phyloP scores from a whole-genome alignment of 768 basidiomycete species.

The Lactarius sanguifluus region DNA sequence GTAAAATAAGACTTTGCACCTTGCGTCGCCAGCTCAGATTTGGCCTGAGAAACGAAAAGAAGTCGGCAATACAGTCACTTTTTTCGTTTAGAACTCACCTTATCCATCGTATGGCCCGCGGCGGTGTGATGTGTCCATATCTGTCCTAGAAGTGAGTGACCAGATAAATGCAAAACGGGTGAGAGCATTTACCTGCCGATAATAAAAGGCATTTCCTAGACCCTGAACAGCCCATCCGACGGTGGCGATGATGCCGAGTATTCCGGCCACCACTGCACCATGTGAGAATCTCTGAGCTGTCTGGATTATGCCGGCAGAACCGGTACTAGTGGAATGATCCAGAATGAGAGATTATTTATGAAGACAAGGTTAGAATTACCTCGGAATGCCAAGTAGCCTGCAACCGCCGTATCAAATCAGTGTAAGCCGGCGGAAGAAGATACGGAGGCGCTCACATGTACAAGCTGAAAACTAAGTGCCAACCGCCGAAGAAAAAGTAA shows the following conservation, averaged over 20 bases:
- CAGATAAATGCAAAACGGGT: conserved; percentile 20
- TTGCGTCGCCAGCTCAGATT: conserved; percentile 76
- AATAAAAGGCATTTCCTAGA: conserved; percentile 76
- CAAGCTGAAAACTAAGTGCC: conserved; percentile 88
- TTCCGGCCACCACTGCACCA: conserved; percentile 73
- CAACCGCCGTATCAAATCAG: conserved; percentile 32
- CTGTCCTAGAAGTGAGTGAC: conserved; percentile 39
- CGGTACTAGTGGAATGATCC: conserved; percentile 57
- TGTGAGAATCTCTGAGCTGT: conserved; percentile 78
- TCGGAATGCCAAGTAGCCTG: conserved; percentile 93
- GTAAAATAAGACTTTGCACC: conserved; percentile 89
- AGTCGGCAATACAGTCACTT: conserved; percentile 18
- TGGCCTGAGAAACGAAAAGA: conserved; percentile 55
- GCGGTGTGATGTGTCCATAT: conserved; percentile 77
- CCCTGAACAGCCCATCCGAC: conserved; percentile 89
- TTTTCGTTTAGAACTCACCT: conserved; percentile 47
- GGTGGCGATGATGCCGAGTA: conserved; percentile 78
- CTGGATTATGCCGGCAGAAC: conserved; percentile 93
- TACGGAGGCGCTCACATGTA: conserved; percentile 66
- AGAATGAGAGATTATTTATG: neutral
- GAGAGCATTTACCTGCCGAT: conserved; percentile 58
- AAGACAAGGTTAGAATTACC: conserved; percentile 43
- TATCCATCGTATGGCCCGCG: conserved; percentile 85
- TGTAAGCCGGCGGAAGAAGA: conserved; percentile 19
- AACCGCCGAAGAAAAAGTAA: conserved; percentile 96